Evolutionary conservation across 192 early-diverging fungal genomes (phyloP), one percentile per base, ranked within the genome.

Genomic region (Phlyctochytrium arcticum): DNA sequence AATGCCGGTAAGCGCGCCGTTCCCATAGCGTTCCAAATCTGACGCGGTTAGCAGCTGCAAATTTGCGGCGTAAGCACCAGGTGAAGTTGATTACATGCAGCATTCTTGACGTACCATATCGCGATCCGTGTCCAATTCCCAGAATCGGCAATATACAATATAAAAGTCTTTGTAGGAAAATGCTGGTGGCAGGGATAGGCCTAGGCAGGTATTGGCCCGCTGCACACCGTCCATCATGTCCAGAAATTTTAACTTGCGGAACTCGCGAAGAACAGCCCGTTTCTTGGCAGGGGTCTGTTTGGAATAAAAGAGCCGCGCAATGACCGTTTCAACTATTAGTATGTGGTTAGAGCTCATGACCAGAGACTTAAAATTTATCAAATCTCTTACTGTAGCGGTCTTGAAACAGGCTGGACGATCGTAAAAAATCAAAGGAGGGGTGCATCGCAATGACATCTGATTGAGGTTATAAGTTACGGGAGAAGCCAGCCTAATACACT

Each of bases 131-230:
- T 98, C 95, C 58, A 95, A 75, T 67, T 90, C 89, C 89, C 91
- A 98, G 70, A 98, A 98, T 70, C 90, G 92, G 80, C 92, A 95
- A 67, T 95, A 98, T 3, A 96, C 81, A 19, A 98, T 94, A 68
- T 98, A 98, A 68, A 96, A 98, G 68, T 96, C 92, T 70, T 94
- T 92, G 77, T 98, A 98, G 9, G 92, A 96, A 60, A 98, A 98
- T 79, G 69, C 89, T 87, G 30, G 89, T 84, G 17, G 81, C 85
- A 75, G 89, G 72, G 5, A n/a, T 4, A 64, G 32, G 9, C 30
- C 19, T 3, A 68, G 36, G 35, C 57, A 57, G 2, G 17, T 90
- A 46, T 87, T 82, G 9, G 82, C 80, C 15, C 61, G 66, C 60
- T 91, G 89, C 37, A 95, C 69, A 7, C 77, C 69, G 8, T 74